Base-by-base conservation (phyloP, 202 grass and related monocot species). In the Schoenoplectus triqueter region DNA sequence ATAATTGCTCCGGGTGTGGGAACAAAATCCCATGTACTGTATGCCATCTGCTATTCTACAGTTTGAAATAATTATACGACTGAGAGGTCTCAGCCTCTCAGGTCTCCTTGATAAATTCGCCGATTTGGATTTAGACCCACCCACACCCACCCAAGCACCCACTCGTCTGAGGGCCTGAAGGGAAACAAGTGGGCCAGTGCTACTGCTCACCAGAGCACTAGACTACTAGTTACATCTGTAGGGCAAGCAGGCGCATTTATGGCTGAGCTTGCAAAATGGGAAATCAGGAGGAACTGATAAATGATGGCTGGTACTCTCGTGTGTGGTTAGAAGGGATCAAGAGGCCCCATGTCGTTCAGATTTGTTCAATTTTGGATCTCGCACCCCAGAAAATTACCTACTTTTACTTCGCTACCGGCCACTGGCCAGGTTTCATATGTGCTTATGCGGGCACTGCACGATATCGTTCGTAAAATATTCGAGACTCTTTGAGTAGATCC, bases 301-400 rank as follows among this genome's bases (percentile, higher is more conserved):
- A 77, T 77, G 73, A 56, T 77, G 39, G 73, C 31, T 31, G 31
- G 31, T 31, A 31, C 31, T 77, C 73, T 77, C 6, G 19, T 77
- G 73, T 55, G 73, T 39, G 18, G 73, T 77, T 77, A 49, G 73
- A 19, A 41, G 73, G 73, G 73, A 77, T 48, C n/a, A 31, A n/a
- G 21, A 31, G 42, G 17, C 19, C 73, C 73, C n/a, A 22, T 21
- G 42, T 39, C 22, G 18, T 40, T 11, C 8, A 60, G 17, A 73
- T 19, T 19, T 73, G 46, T 73, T 73, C 14, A 5, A 1, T 73
- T 73, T 73, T 72, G 40, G 5, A 21, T 9, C 18, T 31, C 10
- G 20, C 63, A 65, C 20, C 20, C 5, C 7, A 31, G 9, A 21
- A 3, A 10, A 10, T 65, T 65, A 65, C 63, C 7, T 1, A n/a